Percentiles rank a stretch among this genome's conserved stretches.
Conservation (phyloP, 257 asterid genomes). For the Capsicum rhomboideum region DNA sequence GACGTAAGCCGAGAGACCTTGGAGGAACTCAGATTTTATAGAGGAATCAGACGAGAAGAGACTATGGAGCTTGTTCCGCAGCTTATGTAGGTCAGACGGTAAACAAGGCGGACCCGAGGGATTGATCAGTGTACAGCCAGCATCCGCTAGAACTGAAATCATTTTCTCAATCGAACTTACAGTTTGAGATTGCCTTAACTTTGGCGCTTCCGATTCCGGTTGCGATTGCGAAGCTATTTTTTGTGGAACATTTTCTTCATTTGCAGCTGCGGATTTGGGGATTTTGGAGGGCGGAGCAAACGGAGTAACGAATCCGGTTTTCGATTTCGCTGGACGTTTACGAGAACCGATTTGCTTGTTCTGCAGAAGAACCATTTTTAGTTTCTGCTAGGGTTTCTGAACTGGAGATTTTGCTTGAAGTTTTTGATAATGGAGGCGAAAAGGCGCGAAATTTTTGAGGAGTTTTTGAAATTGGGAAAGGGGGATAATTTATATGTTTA, state of each 20-base stretch:
- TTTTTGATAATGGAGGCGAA: neutral
- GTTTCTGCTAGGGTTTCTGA: neutral
- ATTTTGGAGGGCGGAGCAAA: slow-evolving; percentile 32
- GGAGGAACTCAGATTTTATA: slow-evolving; percentile 46
- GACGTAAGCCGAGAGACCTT: slow-evolving; percentile 48
- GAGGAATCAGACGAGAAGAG: slow-evolving; percentile 40
- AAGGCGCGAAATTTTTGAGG: slow-evolving; percentile 5
- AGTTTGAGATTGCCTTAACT: neutral
- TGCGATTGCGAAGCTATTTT: neutral
- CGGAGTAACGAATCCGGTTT: slow-evolving; percentile 40
- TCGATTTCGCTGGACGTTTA: slow-evolving; percentile 42
- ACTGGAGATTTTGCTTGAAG: neutral
- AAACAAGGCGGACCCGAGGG: slow-evolving; percentile 59
- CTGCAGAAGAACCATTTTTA: slow-evolving; percentile 22
- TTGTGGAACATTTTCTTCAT: neutral
- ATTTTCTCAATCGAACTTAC: slow-evolving; percentile 21
- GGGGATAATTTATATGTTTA: neutral
- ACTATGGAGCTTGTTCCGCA: slow-evolving; percentile 50
- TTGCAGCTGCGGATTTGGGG: slow-evolving; percentile 23
- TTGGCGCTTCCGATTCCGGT: neutral
- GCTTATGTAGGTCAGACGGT: slow-evolving; percentile 54
- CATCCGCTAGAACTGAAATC: slow-evolving; percentile 63
- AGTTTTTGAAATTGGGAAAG: neutral
- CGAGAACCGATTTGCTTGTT: slow-evolving; percentile 21
- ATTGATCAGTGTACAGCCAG: slow-evolving; percentile 64